Conservation (phyloP, 345 rosid genomes). For the Syzygium aqueum region DNA sequence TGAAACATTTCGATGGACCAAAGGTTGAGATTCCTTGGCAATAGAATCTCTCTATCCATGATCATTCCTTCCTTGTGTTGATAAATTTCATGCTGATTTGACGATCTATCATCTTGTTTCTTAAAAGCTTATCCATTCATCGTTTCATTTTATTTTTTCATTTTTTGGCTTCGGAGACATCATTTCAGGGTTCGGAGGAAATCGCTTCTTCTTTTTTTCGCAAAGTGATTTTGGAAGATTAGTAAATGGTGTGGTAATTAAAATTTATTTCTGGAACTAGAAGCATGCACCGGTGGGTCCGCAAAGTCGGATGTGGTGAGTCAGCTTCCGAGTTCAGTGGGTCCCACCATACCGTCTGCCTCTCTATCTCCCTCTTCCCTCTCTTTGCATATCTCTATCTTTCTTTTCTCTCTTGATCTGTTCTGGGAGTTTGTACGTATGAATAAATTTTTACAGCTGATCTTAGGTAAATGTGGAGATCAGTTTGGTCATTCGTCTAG, state of each 20-base stretch:
- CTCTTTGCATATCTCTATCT: too few relatives aligned
- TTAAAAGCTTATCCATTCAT: not conserved
- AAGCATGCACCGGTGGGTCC: rapidly evolving
- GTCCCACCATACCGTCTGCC: not conserved
- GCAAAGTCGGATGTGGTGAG: not conserved
- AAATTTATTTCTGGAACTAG: not conserved
- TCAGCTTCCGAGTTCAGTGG: rapidly evolving
- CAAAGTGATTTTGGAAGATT: not conserved
- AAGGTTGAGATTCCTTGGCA: not conserved
- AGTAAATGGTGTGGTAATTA: not conserved
- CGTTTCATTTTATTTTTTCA: not conserved
- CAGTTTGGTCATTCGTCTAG: too few relatives aligned
- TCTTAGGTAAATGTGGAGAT: too few relatives aligned
- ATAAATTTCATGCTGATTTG: not conserved
- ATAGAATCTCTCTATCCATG: not conserved
- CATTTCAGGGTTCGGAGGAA: not conserved
- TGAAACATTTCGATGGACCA: not conserved
- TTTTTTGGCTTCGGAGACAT: not conserved
- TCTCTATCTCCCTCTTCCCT: too few relatives aligned
- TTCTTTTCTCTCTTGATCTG: too few relatives aligned
- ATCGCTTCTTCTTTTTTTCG: not conserved
- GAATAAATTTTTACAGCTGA: too few relatives aligned
- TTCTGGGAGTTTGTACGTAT: too few relatives aligned
- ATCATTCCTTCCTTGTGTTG: not conserved
- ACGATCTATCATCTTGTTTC: not conserved